Evolutionary conservation across 2,329 filamentous ascomycete species (phyloP), one percentile per base, ranked within the genome.

Genomic region (Phaeosphaeriaceae sp.): DNA sequence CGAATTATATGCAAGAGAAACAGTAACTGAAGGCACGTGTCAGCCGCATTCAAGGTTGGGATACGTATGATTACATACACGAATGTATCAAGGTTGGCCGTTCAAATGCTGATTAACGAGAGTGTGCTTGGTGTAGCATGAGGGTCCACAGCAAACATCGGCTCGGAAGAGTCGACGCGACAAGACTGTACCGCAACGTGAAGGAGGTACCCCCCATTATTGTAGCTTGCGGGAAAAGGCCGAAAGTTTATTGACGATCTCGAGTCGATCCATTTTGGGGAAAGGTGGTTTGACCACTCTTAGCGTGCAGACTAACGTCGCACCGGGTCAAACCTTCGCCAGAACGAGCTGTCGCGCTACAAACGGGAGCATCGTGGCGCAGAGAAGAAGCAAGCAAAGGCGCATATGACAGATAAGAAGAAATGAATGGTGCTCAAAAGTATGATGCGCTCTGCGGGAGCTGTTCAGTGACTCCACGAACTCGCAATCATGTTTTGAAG

Each of bases 181-280:
- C 66, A 62, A 57, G 60, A 61, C 57, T 61, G 51, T 58, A 19
- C 45, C 56, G 53, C 54, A 57, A 60, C 56, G 65, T 63, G 63
- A 62, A 58, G 57, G 48, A 48, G 56, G 55, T 60, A 53, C 57
- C 21, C 54, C 53, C 56, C 62, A 57, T 66, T 65, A 65, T 69
- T 67, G 68, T 69, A 69, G 53, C 48, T 51, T 58, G 57, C 61
- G 61, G 59, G 61, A 63, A 62, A 62, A 49, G 52, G 59, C 52
- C 58, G 60, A 67, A 63, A 62, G 62, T 65, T 67, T 68, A 69
- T 69, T 69, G 65, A 61, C 58, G 63, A 66, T 68, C 60, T 51
- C 57, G 58, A 56, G 61, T 50, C 59, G 62, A 67, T 63, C 67
- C 54, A 58, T 49, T 51, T 59, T 60, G 57, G 62, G 58, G 57